Percentiles rank a stretch among this genome's conserved stretches.
These are phyloP conservation scores for Aspergillus alliaceus DNA, from an alignment of 2,329 filamentous ascomycete species.

Conservation along the genomic window DNA sequence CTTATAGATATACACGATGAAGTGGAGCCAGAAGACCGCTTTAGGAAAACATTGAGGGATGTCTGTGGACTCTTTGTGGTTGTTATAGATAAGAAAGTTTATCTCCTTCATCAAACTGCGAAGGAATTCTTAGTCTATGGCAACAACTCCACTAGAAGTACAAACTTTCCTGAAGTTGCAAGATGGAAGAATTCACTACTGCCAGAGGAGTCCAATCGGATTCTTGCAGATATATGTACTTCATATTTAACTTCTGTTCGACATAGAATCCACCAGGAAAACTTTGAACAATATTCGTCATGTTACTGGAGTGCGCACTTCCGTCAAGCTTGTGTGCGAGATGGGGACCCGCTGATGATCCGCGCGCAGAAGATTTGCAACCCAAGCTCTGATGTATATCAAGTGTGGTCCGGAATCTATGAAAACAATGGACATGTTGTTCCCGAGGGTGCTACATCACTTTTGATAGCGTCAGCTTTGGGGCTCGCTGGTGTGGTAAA, in stretches of 20 bases:
- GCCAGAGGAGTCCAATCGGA: neutral
- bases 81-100: conserved; percentile 13
- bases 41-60: conserved; percentile 10
- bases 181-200: conserved; percentile 10
- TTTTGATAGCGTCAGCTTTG: neutral
- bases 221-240: conserved; percentile 9
- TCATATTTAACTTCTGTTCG: neutral
- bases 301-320: neutral
- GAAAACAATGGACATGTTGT: fast-evolving
- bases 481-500: neutral
- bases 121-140: conserved; percentile 20
- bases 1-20: neutral
- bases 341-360: neutral
- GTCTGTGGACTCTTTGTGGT: conserved; percentile 19
- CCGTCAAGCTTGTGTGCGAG: neutral
- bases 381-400: neutral
- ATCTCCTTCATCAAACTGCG: conserved; percentile 25
- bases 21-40: conserved; percentile 2
- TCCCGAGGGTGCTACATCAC: neutral
- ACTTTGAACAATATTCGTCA: neutral
- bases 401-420: neutral
- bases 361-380: neutral
- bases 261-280: neutral
- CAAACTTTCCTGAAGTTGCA: neutral
- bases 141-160: neutral